Percentiles rank a stretch among this genome's conserved stretches.
These are phyloP conservation scores for Calonectria pseudoturangicola DNA, from an alignment of 2,329 filamentous ascomycete species.

Conservation along the genomic window DNA sequence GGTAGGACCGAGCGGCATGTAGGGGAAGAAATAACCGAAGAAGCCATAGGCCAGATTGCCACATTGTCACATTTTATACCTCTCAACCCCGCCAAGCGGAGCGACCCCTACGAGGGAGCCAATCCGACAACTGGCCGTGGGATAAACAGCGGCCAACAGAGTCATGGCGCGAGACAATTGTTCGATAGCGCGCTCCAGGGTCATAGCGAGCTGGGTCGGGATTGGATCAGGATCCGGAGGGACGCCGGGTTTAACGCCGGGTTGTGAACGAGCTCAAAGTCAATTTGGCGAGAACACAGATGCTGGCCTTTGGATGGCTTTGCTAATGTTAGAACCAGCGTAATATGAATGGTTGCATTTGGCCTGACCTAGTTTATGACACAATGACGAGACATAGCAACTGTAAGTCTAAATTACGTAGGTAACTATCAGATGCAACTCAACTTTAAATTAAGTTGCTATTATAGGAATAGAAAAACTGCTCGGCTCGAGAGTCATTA, in stretches of 20 bases:
- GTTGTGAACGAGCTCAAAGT: conserved; percentile 25
- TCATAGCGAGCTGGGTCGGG: conserved; percentile 11
- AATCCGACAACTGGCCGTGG: background rate
- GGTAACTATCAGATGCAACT: conserved; percentile 10
- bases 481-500: conserved; percentile 25
- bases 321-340: background rate
- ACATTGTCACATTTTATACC: conserved; percentile 46
- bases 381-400: too few relatives aligned
- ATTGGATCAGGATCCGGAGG: conserved; percentile 41
- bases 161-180: background rate
- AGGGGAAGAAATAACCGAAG: conserved; percentile 28
- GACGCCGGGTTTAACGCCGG: conserved; percentile 49
- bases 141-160: background rate
- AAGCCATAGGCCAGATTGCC: background rate
- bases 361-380: background rate
- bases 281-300: background rate
- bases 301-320: background rate
- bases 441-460: conserved; percentile 43
- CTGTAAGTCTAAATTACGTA: background rate
- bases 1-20: conserved; percentile 7
- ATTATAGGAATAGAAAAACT: conserved; percentile 36
- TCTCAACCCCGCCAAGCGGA: conserved; percentile 42
- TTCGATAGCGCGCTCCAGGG: conserved; percentile 27
- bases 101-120: conserved; percentile 7
- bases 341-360: background rate